Conservation (phyloP, 192 early-diverging fungal species). For the Geosiphon pyriformis region DNA sequence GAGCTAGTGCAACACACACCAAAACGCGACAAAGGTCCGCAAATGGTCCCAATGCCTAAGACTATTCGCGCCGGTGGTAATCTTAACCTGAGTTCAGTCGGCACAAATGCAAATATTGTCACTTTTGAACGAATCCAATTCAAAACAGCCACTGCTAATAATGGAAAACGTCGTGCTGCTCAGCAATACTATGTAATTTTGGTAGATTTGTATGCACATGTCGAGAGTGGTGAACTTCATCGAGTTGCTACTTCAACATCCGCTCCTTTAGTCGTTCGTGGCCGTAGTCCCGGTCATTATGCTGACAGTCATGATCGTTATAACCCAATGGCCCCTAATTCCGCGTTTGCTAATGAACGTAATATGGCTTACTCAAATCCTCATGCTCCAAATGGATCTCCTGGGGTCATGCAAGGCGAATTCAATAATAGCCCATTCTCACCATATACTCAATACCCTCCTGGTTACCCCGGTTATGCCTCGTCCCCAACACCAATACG, state of each 20-base stretch:
- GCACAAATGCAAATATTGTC: constrained; percentile 43
- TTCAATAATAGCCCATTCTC: constrained; percentile 23
- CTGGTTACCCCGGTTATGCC: constrained; percentile 4
- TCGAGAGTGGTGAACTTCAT: constrained; percentile 50
- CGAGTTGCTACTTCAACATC: constrained; percentile 67
- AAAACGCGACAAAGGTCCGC: constrained; percentile 92
- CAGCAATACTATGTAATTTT: constrained; percentile 90
- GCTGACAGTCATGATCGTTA: constrained; percentile 53
- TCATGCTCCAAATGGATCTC: constrained; percentile 18
- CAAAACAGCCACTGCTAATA: constrained; percentile 95
- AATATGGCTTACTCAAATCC: background rate
- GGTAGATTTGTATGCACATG: constrained; percentile 71
- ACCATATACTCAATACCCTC: constrained; percentile 23
- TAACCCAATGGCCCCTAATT: constrained; percentile 26
- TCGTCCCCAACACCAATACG: background rate
- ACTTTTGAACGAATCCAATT: constrained; percentile 95
- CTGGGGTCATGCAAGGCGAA: constrained; percentile 24
- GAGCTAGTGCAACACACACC: constrained; percentile 84
- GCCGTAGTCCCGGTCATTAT: constrained; percentile 92
- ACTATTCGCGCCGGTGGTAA: constrained; percentile 57
- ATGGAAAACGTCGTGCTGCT: constrained; percentile 85
- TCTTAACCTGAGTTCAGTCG: constrained; percentile 34
- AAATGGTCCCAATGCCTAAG: constrained; percentile 58
- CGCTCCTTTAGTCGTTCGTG: constrained; percentile 85
- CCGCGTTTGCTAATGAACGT: constrained; percentile 17